These are phyloP conservation scores for Escovopsis weberi DNA, from an alignment of 2,329 filamentous ascomycete species.

Conservation along the genomic window DNA sequence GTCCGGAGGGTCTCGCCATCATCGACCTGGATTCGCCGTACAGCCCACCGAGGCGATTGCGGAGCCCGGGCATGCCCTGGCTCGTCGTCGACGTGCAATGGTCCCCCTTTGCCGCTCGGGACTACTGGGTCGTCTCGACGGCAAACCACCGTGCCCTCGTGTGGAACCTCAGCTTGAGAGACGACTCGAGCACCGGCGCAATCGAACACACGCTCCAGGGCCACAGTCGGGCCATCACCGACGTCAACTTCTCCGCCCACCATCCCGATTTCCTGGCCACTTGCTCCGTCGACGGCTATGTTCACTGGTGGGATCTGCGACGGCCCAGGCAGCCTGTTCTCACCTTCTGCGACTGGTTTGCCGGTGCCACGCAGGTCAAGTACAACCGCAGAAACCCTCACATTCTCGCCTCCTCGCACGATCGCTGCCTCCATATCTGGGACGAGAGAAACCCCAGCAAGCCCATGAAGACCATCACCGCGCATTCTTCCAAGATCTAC, in stretches of 20 bases:
- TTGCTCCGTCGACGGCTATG: constrained; percentile 83
- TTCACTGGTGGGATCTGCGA: constrained; percentile 84
- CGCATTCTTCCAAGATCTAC: constrained; percentile 87
- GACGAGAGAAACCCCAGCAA: constrained; percentile 67
- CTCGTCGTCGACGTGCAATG: constrained; percentile 92
- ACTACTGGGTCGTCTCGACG: constrained; percentile 89
- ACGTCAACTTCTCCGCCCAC: constrained; percentile 91
- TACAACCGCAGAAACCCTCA: constrained; percentile 82
- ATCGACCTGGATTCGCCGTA: constrained; percentile 86
- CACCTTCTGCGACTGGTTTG: constrained; percentile 85
- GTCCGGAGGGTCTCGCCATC: constrained; percentile 74
- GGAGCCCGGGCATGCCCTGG: constrained; percentile 78
- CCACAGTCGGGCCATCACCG: constrained; percentile 75
- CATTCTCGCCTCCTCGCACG: constrained; percentile 80
- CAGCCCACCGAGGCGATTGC: constrained; percentile 68
- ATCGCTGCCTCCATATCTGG: constrained; percentile 79
- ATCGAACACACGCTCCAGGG: constrained; percentile 83
- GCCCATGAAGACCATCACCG: constrained; percentile 71
- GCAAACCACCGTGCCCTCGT: constrained; percentile 90
- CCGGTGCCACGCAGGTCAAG: constrained; percentile 88
- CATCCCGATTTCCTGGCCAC: constrained; percentile 82
- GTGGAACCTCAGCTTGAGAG: constrained; percentile 74
- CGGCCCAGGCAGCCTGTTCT: constrained; percentile 57
- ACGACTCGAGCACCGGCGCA: constrained; percentile 53
- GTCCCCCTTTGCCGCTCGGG: constrained; percentile 80